These are phyloP conservation scores for Linnemannia schmuckeri DNA, from an alignment of 192 early-diverging fungal genomes.

Conservation along the genomic window DNA sequence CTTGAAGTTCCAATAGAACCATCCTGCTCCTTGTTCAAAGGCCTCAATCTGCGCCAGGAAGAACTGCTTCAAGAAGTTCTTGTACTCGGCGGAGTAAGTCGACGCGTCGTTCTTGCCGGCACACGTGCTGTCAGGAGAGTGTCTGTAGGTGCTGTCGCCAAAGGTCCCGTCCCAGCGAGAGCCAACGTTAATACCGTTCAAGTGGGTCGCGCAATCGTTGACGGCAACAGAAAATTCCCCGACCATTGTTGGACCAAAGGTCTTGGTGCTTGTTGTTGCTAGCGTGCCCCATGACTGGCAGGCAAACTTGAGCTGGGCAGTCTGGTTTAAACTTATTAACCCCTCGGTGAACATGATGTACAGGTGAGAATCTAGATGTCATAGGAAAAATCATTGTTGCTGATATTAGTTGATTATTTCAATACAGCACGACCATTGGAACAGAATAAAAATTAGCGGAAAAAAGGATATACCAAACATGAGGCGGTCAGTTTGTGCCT, in stretches of 20 bases:
- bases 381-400: not conserved
- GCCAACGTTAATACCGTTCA: conserved; percentile 74
- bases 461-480: conserved; percentile 57
- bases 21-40: conserved; percentile 71
- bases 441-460: not conserved
- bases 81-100: conserved; percentile 60
- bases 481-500: conserved; percentile 50
- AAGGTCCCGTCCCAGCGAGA: conserved; percentile 75
- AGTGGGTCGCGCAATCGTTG: conserved; percentile 80
- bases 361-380: conserved; percentile 56
- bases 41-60: conserved; percentile 73
- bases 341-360: conserved; percentile 63
- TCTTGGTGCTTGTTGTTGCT: conserved; percentile 25
- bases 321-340: conserved; percentile 45
- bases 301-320: conserved; percentile 38
- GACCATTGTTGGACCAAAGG: conserved; percentile 72
- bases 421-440: too few species aligned
- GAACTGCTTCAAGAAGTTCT: conserved; percentile 62
- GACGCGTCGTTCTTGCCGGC: conserved; percentile 58
- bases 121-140: conserved; percentile 70
- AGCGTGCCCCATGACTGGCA: conserved; percentile 38
- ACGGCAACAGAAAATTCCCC: conserved; percentile 81
- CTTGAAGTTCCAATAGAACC: conserved; percentile 83
- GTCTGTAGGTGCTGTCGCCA: conserved; percentile 34
- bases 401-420: not conserved